Conservation (phyloP, 441 rosid species). For the Dalechampia spathulata region DNA sequence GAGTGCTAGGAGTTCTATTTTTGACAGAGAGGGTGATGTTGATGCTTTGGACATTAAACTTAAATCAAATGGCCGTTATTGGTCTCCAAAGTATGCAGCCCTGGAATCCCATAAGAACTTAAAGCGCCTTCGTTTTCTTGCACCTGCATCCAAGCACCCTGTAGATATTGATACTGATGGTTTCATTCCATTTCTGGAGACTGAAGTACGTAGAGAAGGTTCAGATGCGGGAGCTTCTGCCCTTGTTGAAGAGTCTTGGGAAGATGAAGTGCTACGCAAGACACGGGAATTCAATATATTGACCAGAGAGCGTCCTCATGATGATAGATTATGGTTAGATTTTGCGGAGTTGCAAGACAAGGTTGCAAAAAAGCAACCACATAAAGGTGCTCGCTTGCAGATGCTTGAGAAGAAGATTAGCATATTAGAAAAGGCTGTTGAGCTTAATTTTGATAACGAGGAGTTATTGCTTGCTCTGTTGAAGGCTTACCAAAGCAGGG, state of each 20-base stretch:
- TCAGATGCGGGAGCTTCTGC: constrained; percentile 20
- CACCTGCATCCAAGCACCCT: constrained; percentile 35
- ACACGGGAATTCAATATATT: constrained; percentile 69
- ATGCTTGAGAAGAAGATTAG: constrained; percentile 90
- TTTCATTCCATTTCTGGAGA: constrained; percentile 60
- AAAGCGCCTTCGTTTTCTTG: constrained; percentile 45
- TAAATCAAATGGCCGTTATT: constrained; percentile 73
- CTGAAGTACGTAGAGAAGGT: constrained; percentile 25
- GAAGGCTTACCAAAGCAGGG: constrained; percentile 78
- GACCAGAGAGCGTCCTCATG: constrained; percentile 74
- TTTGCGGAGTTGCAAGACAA: constrained; percentile 79
- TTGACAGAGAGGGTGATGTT: constrained; percentile 61
- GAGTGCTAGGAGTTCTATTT: constrained; percentile 26
- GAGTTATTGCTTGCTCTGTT: constrained; percentile 67
- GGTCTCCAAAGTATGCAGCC: constrained; percentile 75
- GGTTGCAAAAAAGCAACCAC: constrained; percentile 64
- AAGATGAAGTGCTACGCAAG: constrained; percentile 73
- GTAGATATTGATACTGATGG: constrained; percentile 25
- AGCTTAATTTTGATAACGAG: constrained; percentile 83
- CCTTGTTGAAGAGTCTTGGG: constrained; percentile 79
- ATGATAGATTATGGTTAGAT: constrained; percentile 73
- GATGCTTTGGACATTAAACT: constrained; percentile 54
- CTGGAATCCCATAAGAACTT: constrained; percentile 57
- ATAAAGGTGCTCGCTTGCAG: constrained; percentile 81
- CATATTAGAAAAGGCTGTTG: constrained; percentile 84